Base-by-base conservation (phyloP, 106 monocot genomes). In the Allium sativum region DNA sequence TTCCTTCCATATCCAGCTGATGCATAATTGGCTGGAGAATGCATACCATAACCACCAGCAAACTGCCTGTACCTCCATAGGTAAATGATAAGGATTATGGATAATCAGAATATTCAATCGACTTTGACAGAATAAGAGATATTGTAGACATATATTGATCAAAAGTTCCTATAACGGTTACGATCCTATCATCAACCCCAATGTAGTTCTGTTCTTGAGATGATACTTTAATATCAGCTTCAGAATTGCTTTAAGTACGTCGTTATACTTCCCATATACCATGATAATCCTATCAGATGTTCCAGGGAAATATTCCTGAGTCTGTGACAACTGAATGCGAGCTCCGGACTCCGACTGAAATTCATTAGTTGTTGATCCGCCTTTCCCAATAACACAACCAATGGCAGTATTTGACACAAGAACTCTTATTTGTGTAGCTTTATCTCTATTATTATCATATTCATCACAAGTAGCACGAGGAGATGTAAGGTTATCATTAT, bases 171-270 rank as follows among this genome's bases (percentile, higher is more conserved):
- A 86, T 84, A 22, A 96, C 58, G 18, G 96, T 91, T 56, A 96
- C 90, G 44, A 96, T 68, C 67, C 96, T 80, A 67, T 96, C 96
- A 78, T 80, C 84, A 55, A 96, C 42, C 12, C 90, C 90, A 65
- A 66, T 64, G 74, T 61, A 86, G 62, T 66, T 73, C 72, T 87
- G 61, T 76, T 96, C 90, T 58, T 96, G 96, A 63, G 96, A 90
- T 42, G 96, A 96, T 69, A 96, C 90, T 78, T 96, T 96, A 54
- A 96, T 96, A 48, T 81, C 82, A 76, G 96, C 96, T 41, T 78
- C 77, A 15, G 96, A 96, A 84, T 79, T 58, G 92, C 92, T 56
- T 93, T 87, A 8, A 84, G 69, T 61, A 93, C 61, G 52, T 93
- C 87, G 74, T 70, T 64, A 75, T 81, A 67, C 20, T 54, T 44